These are phyloP conservation scores for Pilasporangium apinafurcum DNA, from an alignment of 352 stramenopile genomes.

Conservation along the genomic window DNA sequence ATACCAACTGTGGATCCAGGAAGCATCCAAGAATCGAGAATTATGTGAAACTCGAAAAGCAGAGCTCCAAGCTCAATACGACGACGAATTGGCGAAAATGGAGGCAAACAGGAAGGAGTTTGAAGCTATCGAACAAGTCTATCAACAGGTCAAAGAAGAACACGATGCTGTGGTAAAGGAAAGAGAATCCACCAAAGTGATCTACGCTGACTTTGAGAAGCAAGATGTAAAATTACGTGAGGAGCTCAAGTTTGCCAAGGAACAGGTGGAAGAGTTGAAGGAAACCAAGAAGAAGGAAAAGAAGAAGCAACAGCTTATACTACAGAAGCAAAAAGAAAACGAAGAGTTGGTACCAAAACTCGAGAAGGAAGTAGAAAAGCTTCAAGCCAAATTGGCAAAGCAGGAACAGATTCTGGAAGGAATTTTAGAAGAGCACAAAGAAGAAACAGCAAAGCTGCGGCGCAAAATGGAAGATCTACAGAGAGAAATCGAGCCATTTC, in stretches of 20 bases:
- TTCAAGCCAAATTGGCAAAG: slow-evolving; percentile 65
- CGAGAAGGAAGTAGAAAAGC: slow-evolving; percentile 73
- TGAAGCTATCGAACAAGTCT: slow-evolving; percentile 73
- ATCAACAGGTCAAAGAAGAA: slow-evolving; percentile 71
- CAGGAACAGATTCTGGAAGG: slow-evolving; percentile 88
- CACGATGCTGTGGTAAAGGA: slow-evolving; percentile 83
- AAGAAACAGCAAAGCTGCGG: slow-evolving; percentile 63
- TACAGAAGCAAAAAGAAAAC: slow-evolving; percentile 78
- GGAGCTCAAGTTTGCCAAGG: slow-evolving; percentile 96
- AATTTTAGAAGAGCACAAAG: slow-evolving; percentile 71
- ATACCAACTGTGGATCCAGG: slow-evolving; percentile 92
- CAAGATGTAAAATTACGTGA: slow-evolving; percentile 97
- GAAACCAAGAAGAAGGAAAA: slow-evolving; percentile 84
- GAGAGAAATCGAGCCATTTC: slow-evolving; percentile 73
- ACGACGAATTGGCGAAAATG: slow-evolving; percentile 67
- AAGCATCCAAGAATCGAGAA: slow-evolving; percentile 70
- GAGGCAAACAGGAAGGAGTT: slow-evolving; percentile 75
- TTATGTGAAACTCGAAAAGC: slow-evolving; percentile 56
- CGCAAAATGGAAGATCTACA: slow-evolving; percentile 71
- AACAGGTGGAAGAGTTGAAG: slow-evolving; percentile 90
- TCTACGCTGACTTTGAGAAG: slow-evolving; percentile 95
- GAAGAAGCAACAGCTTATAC: slow-evolving; percentile 88
- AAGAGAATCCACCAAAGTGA: slow-evolving; percentile 88
- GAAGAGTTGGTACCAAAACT: slow-evolving; percentile 86
- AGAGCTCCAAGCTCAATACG: slow-evolving; percentile 71